Evolutionary conservation across 306 rosid species (phyloP).

Genomic region (Lathyrus oleraceus): DNA sequence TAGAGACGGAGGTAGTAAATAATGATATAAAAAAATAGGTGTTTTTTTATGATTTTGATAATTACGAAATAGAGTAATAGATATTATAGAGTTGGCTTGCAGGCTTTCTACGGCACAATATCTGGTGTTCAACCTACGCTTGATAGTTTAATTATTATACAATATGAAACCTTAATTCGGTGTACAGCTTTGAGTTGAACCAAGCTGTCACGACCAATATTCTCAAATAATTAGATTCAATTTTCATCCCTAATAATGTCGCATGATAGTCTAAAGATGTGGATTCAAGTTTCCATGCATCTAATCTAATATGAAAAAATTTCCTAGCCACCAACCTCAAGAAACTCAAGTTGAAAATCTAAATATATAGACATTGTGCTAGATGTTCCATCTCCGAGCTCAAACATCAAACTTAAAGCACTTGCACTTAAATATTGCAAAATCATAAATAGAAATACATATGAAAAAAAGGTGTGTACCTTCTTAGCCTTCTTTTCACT

Average conservation of each 20-base stretch:
- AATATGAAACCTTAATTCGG: background rate
- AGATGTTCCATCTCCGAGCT: conserved; percentile 9
- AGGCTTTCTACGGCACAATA: background rate
- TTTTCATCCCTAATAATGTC: conserved; percentile 4
- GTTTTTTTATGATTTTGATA: background rate
- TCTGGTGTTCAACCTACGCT: background rate
- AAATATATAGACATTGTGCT: conserved; percentile 1
- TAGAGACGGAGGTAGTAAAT: background rate
- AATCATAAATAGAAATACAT: conserved; percentile 11
- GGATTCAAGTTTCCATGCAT: background rate
- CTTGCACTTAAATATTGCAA: conserved; percentile 19
- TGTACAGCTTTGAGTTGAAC: conserved; percentile 11
- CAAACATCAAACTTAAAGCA: conserved; percentile 18
- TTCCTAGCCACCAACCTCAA: background rate
- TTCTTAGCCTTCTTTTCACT: conserved; percentile 66
- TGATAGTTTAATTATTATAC: too few relatives aligned
- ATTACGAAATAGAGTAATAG: background rate
- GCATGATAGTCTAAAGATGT: background rate
- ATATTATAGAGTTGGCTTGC: background rate
- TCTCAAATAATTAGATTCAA: background rate
- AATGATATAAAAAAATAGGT: background rate
- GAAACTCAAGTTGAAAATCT: conserved; percentile 12
- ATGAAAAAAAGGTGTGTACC: conserved; percentile 47
- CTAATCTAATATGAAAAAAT: background rate
- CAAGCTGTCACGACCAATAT: background rate